A percentile compares a stretch with the other conserved stretches of the same genome.
Evolutionary conservation across 108 stramenopile species (phyloP).

Genomic region (Seminavis robusta): DNA sequence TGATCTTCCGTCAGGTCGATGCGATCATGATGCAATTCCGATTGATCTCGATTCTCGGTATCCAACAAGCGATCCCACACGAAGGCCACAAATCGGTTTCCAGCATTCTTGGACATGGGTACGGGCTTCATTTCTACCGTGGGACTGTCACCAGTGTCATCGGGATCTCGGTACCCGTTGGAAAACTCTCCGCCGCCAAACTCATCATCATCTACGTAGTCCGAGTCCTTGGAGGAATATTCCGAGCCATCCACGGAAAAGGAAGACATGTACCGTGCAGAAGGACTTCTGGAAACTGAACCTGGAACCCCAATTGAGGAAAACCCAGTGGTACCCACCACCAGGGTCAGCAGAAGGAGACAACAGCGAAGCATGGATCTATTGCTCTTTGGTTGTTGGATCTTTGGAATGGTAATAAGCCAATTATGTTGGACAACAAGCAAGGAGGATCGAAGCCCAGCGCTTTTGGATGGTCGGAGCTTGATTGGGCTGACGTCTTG

Average conservation of each 20-base stretch:
- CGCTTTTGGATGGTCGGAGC: no score
- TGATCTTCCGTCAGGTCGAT: conserved; percentile 71
- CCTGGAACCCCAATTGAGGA: no score
- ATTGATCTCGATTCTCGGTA: conserved; percentile 29
- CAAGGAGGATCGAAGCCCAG: no score
- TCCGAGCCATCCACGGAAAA: conserved; percentile 49
- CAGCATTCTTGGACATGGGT: conserved; percentile 76
- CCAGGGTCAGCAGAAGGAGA: no score
- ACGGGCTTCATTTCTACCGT: conserved; percentile 62
- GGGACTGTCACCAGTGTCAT: conserved; percentile 30
- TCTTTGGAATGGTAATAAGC: no score
- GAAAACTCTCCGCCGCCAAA: not conserved
- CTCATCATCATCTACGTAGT: conserved; percentile 58
- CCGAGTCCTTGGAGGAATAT: conserved; percentile 57
- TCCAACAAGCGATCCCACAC: conserved; percentile 61
- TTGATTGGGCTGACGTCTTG: no score
- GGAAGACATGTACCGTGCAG: no score
- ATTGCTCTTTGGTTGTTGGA: no score
- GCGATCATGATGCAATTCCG: conserved; percentile 68
- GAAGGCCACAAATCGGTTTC: conserved; percentile 73
- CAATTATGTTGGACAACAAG: no score
- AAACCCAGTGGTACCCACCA: no score
- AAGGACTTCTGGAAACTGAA: no score
- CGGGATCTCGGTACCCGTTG: conserved; percentile 19
- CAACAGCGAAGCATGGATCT: no score